Evolutionary conservation across 108 stramenopile species (phyloP), one percentile per base, ranked within the genome.

Genomic region (Phaeodactylum tricornutum): DNA sequence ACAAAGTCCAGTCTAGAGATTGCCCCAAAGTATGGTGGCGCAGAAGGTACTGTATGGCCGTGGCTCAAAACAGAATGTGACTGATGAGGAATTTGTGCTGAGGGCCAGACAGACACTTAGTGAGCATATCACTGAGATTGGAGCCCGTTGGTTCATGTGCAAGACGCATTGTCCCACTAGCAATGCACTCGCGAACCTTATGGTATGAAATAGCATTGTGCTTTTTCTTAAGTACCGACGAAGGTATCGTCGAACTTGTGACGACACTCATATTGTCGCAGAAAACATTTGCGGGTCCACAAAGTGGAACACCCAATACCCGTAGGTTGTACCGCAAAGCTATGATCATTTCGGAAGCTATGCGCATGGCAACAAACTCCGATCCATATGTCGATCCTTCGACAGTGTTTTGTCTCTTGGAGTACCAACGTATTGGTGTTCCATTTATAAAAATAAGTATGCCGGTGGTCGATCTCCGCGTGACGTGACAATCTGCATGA

Each of bases 191-290:
- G 25, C 60, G 52, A 22, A 61, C 60, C 5, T 16, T 17, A 22
- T 61, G 60, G 16, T 45, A 61, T 3, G 51, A 28, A 0, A 61
- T 23, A 23, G 37, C 37, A 8, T 40, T 52, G 51, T 61, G 60
- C 2, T 43, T 3, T 43, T 61, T 61, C 25, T 27, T 25, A 30
- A 53, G 53, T 20, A 21, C 30, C 22, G 26, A 2, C 23, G 53
- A 41, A 5, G 17, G 45, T 6, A 22, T 7, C 3, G 24, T 53
- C 14, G 56, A 34, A 28, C 56, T 66, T 27, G 33, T 48, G 29
- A 60, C 34, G 3, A 73, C 72, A 34, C 33, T 42, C 4, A 59
- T 11, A 41, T 72, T 72, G 48, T 73, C 63, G 16, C 71, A 55
- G 16, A 43, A 67, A 11, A 73, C n/a, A n/a, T n/a, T n/a, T n/a